Conservation (phyloP, 352 stramenopile species). For the Globisporangium splendens region DNA sequence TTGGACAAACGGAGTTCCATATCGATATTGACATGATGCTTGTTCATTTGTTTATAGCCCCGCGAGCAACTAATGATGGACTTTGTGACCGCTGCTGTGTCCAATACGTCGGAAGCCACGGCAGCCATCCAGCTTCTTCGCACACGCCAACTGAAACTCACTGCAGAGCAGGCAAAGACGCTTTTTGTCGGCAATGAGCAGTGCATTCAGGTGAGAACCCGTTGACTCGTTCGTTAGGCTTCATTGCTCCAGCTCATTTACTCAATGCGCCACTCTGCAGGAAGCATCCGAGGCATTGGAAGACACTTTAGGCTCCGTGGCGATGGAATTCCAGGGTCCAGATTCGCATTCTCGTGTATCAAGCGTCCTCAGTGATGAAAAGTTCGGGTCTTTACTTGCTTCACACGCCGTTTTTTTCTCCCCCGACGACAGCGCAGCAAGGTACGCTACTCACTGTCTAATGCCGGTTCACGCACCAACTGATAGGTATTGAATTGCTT, state of each 20-base stretch:
- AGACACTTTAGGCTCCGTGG: slow-evolving; percentile 33
- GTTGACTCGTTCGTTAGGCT: not conserved
- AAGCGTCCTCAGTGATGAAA: slow-evolving; percentile 18
- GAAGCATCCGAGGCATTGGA: slow-evolving; percentile 28
- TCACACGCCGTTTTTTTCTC: slow-evolving; percentile 26
- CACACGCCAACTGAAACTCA: slow-evolving; percentile 52
- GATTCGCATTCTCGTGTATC: slow-evolving; percentile 17
- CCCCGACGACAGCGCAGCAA: slow-evolving; percentile 18
- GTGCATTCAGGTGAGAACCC: not conserved
- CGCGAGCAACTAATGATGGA: slow-evolving; percentile 39
- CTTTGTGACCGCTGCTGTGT: slow-evolving; percentile 34
- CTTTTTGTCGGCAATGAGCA: slow-evolving; percentile 27
- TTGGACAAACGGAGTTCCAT: not conserved
- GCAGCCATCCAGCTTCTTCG: slow-evolving; percentile 30
- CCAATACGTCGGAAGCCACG: slow-evolving; percentile 6
- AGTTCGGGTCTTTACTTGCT: slow-evolving; percentile 17
- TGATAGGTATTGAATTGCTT: not conserved
- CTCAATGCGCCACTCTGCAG: slow-evolving; percentile 11
- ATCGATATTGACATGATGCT: no score
- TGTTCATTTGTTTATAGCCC: no score
- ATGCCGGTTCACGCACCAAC: no score
- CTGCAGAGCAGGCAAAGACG: slow-evolving; percentile 24
- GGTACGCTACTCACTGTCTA: slow-evolving; percentile 18
- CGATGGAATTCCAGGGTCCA: slow-evolving; percentile 56
- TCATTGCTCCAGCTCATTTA: not conserved